These are phyloP conservation scores for Aspergillus sp. DNA, from an alignment of 2,329 filamentous ascomycete genomes.

Conservation along the genomic window DNA sequence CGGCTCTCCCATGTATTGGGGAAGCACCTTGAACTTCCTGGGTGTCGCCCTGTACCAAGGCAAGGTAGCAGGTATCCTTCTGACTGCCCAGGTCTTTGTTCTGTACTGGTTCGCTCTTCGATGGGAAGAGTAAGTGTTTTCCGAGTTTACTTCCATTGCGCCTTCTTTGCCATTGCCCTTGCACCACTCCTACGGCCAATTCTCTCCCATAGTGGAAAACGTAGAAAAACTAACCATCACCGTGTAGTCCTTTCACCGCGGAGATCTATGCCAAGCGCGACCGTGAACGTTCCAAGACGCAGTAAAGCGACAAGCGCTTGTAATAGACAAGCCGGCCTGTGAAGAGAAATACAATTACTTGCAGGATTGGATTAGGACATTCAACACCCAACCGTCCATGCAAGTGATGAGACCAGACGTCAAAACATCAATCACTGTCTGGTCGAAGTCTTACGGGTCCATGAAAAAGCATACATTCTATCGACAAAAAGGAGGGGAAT, in stretches of 20 bases:
- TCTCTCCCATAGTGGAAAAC: background rate
- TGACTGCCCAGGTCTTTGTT: conserved; percentile 69
- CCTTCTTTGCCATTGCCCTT: conserved; percentile 1
- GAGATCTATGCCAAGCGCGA: conserved; percentile 80
- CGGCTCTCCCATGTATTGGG: conserved; percentile 92
- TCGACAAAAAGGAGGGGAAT: conserved; percentile 2
- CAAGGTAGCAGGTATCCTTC: conserved; percentile 76
- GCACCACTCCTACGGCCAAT: background rate
- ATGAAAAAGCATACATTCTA: background rate
- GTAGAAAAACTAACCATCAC: conserved; percentile 9
- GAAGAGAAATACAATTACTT: background rate
- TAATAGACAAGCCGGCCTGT: too few relatives aligned
- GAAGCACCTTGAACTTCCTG: conserved; percentile 86
- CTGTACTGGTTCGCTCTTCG: conserved; percentile 76
- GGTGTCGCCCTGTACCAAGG: conserved; percentile 80
- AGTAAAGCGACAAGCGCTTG: conserved; percentile 17
- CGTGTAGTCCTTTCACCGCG: conserved; percentile 72
- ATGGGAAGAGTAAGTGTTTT: conserved; percentile 67
- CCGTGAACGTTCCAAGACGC: conserved; percentile 36
- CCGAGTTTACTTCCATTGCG: background rate
- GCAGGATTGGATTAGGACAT: conserved; percentile 3
- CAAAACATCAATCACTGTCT: background rate
- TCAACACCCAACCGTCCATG: conserved; percentile 4
- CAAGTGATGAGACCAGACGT: background rate
- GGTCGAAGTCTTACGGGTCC: conserved; percentile 1